Evolutionary conservation across 805 yeast genomes (phyloP).

Genomic region (Starmerella powellii): DNA sequence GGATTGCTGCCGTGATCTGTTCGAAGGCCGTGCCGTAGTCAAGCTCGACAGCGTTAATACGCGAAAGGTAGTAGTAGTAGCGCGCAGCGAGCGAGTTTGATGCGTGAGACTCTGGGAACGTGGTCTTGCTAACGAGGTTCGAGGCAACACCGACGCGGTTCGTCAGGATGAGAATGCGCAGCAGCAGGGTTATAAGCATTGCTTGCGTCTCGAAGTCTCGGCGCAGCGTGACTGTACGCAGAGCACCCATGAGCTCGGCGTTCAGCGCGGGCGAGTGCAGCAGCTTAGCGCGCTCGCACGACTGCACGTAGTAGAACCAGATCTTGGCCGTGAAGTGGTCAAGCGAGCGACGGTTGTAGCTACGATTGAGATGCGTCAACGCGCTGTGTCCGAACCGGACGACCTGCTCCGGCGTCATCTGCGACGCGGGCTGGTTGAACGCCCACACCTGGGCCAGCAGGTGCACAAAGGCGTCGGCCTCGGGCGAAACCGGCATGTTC

Average conservation of each 20-base stretch:
- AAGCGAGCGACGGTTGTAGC: conserved; percentile 66
- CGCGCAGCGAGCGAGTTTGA: conserved; percentile 84
- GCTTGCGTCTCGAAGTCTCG: conserved; percentile 91
- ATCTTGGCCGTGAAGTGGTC: conserved; percentile 80
- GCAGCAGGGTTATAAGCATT: conserved; percentile 66
- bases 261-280: conserved; percentile 41
- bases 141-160: conserved; percentile 82
- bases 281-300: conserved; percentile 49
- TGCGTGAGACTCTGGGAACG: conserved; percentile 66
- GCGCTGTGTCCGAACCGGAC: conserved; percentile 32
- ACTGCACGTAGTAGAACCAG: conserved; percentile 82
- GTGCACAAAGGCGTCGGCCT: conserved; percentile 67
- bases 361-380: conserved; percentile 33
- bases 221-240: conserved; percentile 80
- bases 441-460: conserved; percentile 66
- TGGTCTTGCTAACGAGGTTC: conserved; percentile 76
- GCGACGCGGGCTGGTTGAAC: conserved; percentile 39
- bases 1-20: conserved; percentile 81
- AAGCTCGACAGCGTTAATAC: conserved; percentile 79
- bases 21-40: conserved; percentile 86
- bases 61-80: conserved; percentile 82
- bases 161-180: conserved; percentile 63
- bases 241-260: conserved; percentile 54
- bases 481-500: conserved; percentile 42
- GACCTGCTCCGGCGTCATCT: conserved; percentile 41